Percentiles rank a stretch among this genome's conserved stretches.
Evolutionary conservation across 768 basidiomycete genomes (phyloP).

Genomic region (Coprinellus micaceus): DNA sequence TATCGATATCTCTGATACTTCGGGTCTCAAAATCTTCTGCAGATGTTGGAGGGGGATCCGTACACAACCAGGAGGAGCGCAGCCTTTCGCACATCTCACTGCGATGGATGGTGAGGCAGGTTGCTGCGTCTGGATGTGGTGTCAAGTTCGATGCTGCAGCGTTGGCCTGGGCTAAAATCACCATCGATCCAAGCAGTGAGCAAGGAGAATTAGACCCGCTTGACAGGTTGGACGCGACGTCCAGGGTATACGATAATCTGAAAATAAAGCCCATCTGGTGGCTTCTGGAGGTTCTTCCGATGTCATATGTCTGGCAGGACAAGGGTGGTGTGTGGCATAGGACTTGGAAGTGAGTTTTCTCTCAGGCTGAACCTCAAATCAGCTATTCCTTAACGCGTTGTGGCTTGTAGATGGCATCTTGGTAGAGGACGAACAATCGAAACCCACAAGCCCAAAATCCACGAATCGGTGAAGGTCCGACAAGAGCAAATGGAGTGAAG

Average conservation of each 20-base stretch:
- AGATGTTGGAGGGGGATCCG: constrained; percentile 75
- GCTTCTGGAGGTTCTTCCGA: constrained; percentile 67
- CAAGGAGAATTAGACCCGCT: constrained; percentile 7
- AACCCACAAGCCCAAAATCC: constrained; percentile 50
- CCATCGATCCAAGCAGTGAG: constrained; percentile 9
- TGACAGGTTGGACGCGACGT: constrained; percentile 34
- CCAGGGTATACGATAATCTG: constrained; percentile 54
- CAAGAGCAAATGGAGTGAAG: not conserved
- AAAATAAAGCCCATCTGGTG: constrained; percentile 51
- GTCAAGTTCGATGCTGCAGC: constrained; percentile 53
- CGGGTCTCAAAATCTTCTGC: not conserved
- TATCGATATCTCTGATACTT: not conserved
- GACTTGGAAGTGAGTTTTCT: constrained; percentile 47
- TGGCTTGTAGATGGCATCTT: constrained; percentile 52
- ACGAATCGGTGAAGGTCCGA: constrained; percentile 58
- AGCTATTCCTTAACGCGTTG: too few species aligned
- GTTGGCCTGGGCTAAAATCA: constrained; percentile 42
- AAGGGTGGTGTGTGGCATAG: constrained; percentile 49
- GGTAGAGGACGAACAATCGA: constrained; percentile 55
- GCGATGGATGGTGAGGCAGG: constrained; percentile 77
- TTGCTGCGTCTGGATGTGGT: constrained; percentile 53
- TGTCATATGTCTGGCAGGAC: constrained; percentile 57
- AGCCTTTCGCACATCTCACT: constrained; percentile 60
- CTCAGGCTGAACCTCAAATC: too few species aligned
- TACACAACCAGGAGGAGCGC: constrained; percentile 37